phyloP scores from a whole-genome alignment of 768 basidiomycete genomes.

The Ramaria sp. region DNA sequence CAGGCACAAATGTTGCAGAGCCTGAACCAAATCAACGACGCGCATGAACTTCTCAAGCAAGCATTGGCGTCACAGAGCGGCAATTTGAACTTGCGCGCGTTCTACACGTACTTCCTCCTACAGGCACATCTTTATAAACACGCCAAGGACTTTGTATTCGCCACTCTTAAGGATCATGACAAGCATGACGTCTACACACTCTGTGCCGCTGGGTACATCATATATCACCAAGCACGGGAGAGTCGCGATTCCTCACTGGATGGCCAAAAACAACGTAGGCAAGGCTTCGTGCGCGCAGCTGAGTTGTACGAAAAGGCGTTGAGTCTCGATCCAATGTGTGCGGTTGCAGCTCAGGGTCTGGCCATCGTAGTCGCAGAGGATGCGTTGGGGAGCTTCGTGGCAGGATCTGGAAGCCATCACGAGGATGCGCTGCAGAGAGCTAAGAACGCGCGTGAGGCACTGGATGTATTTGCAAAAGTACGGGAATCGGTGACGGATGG shows the following conservation, averaged over 20 bases:
- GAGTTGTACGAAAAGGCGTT: slow-evolving; percentile 93
- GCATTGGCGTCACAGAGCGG: slow-evolving; percentile 64
- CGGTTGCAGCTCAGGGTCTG: slow-evolving; percentile 89
- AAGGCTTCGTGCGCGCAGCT: slow-evolving; percentile 69
- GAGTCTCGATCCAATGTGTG: slow-evolving; percentile 72
- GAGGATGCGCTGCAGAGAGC: slow-evolving; percentile 60
- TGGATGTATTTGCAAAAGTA: slow-evolving; percentile 85
- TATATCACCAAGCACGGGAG: slow-evolving; percentile 81
- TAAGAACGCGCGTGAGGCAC: slow-evolving; percentile 74
- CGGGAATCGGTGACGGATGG: slow-evolving; percentile 76
- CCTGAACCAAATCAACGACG: slow-evolving; percentile 64
- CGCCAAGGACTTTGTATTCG: slow-evolving; percentile 85
- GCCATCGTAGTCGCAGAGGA: slow-evolving; percentile 94
- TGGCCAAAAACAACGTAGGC: slow-evolving; percentile 51
- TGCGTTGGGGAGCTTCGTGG: slow-evolving; percentile 59
- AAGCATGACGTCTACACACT: slow-evolving; percentile 85
- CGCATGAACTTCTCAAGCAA: slow-evolving; percentile 86
- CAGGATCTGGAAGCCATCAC: slow-evolving; percentile 27
- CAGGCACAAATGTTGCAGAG: slow-evolving; percentile 71
- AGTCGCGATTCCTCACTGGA: slow-evolving; percentile 51
- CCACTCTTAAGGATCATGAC: slow-evolving; percentile 77
- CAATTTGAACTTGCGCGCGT: slow-evolving; percentile 84
- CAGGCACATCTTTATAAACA: slow-evolving; percentile 57
- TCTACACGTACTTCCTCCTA: slow-evolving; percentile 88
- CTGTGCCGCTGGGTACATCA: slow-evolving; percentile 80